phyloP scores from a whole-genome alignment of 2,329 filamentous ascomycete species.

The Geosmithia flava region DNA sequence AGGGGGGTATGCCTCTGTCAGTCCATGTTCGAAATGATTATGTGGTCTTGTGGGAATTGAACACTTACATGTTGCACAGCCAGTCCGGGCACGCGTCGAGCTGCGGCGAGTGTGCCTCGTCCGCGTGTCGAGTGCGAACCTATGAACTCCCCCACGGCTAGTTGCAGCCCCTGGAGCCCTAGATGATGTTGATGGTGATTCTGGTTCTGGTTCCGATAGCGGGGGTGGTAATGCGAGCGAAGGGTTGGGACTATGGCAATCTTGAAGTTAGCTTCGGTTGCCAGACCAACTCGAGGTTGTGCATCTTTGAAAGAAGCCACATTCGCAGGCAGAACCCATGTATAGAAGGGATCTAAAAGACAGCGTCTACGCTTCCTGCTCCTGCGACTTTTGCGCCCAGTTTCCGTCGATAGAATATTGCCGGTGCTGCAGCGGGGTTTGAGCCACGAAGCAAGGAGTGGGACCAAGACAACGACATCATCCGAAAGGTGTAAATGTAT shows the following conservation, averaged over 20 bases:
- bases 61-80: conserved; percentile 22
- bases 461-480: background rate
- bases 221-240: background rate
- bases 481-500: background rate
- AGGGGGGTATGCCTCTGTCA: background rate
- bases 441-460: background rate
- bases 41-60: background rate
- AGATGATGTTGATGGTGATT: conserved; percentile 5
- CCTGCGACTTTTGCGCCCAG: no score
- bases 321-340: background rate
- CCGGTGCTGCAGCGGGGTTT: background rate
- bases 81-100: conserved; percentile 23
- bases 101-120: conserved; percentile 23
- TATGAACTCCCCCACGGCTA: conserved; percentile 16
- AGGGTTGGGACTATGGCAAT: background rate
- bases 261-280: background rate
- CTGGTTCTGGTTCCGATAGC: background rate
- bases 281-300: background rate
- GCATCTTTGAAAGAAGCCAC: background rate
- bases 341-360: no score
- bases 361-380: no score
- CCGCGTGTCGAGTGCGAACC: conserved; percentile 23
- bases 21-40: background rate
- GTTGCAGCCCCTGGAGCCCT: conserved; percentile 7
- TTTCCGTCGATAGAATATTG: no score